Evolutionary conservation across 306 rosid species (phyloP), one percentile per base, ranked within the genome.

Genomic region (Medicago lupulina): DNA sequence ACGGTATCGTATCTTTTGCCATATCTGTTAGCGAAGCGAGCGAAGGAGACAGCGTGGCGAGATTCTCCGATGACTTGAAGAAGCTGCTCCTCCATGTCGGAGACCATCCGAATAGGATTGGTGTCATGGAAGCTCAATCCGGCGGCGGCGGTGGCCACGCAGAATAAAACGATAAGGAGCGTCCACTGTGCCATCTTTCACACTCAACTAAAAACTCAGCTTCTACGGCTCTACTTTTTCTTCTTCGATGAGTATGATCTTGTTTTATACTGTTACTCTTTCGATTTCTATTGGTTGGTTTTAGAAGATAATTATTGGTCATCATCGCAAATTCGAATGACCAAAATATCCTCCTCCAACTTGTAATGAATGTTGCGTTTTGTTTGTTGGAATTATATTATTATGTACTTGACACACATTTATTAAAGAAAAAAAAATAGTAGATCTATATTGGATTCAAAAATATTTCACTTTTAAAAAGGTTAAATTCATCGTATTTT

Each of bases 11-110:
- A 95, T 55, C 67, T 79, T 84, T 92, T 95, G 46, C 89, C 90
- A 51, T 84, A 79, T 67, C 71, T 69, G 83, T 69, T 73, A 72
- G 93, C 96, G 74, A 90, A 95, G 44, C 99, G 97, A 13, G 90
- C 97, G 50, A 95, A 95, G 55, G 89, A 82, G 74, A 80, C 75
- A 69, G 93, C 91, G 21, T 75, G 86, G 71, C 79, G 79, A 54
- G 83, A 73, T 55, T 51, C 81, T 5, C 99, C 99, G 49, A 95
- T 40, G 76, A 88, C 91, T 11, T 76, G 85, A 55, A 82, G 76
- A 44, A 92, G 77, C 39, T 86, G 83, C 5, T 82, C 75, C 50
- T 95, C 92, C 49, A 86, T 3, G 62, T 89, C 92, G 4, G 97
- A 79, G 0, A 76, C 92, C 78, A 89, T 36, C 4, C 86, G 80